Percentiles rank a stretch among this genome's conserved stretches.
These are phyloP conservation scores for Aspergillus sclerotioniger DNA, from an alignment of 495 filamentous ascomycete species.

Conservation along the genomic window DNA sequence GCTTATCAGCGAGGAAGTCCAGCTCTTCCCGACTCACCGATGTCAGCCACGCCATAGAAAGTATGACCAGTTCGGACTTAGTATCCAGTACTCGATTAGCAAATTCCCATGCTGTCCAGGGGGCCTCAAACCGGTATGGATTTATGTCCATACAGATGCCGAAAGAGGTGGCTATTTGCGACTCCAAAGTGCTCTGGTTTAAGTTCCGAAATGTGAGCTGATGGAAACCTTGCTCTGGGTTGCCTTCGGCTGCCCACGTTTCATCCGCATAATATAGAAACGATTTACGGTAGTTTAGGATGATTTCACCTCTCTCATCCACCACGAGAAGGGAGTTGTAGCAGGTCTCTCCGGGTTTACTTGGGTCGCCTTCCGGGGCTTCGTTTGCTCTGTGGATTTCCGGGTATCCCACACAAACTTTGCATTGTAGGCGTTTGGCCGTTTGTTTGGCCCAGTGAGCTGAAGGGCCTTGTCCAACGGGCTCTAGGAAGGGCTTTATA, in stretches of 20 bases:
- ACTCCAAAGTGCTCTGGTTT: slow-evolving; percentile 6
- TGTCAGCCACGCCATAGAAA: slow-evolving; percentile 90
- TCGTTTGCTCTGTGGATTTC: slow-evolving; percentile 49
- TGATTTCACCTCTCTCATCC: slow-evolving; percentile 63
- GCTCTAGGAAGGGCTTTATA: slow-evolving; percentile 81
- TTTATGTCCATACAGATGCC: slow-evolving; percentile 82
- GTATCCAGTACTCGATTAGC: slow-evolving; percentile 70
- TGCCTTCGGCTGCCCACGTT: slow-evolving; percentile 82
- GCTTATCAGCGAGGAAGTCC: slow-evolving; percentile 49
- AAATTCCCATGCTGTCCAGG: slow-evolving; percentile 81
- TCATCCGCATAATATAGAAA: slow-evolving; percentile 92
- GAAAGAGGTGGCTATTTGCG: slow-evolving; percentile 59
- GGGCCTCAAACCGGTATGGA: slow-evolving; percentile 74
- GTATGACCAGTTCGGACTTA: slow-evolving; percentile 67
- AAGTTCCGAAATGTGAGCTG: slow-evolving; percentile 30
- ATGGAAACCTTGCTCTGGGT: slow-evolving; percentile 50
- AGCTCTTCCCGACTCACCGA: slow-evolving; percentile 44
- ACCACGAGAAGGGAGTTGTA: slow-evolving; percentile 88
- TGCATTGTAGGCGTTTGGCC: slow-evolving; percentile 69
- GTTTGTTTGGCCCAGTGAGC: slow-evolving; percentile 76
- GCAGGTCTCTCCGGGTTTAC: slow-evolving; percentile 33
- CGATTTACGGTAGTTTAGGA: slow-evolving; percentile 84
- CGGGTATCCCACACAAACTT: slow-evolving; percentile 88
- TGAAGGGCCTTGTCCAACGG: slow-evolving; percentile 66
- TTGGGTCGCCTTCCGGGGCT: slow-evolving; percentile 3